These are phyloP conservation scores for Fusarium caatingaense DNA, from an alignment of 2,329 filamentous ascomycete genomes.

Conservation along the genomic window DNA sequence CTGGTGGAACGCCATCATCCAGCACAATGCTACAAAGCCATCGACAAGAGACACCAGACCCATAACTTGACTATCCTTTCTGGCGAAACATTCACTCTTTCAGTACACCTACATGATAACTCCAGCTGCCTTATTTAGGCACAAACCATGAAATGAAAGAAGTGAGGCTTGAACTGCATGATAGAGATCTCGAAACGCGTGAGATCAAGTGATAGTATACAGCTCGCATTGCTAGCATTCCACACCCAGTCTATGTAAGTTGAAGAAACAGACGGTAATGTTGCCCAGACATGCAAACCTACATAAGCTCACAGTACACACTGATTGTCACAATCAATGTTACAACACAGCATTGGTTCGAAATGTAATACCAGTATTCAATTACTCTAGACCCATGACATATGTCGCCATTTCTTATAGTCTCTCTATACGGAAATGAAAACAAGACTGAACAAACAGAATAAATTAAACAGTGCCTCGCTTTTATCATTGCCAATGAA, in stretches of 20 bases:
- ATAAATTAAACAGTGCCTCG: not conserved
- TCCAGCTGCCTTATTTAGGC: too few relatives aligned
- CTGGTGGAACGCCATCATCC: not conserved
- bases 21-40: not conserved
- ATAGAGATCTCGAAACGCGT: conserved; percentile 18
- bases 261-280: not conserved
- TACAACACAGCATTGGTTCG: not conserved
- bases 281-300: not conserved
- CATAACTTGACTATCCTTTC: not conserved
- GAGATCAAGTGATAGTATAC: conserved; percentile 26
- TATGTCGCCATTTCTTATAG: not conserved
- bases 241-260: not conserved
- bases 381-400: not conserved
- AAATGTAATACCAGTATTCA: not conserved
- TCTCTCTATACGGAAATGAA: not conserved
- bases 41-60: not conserved
- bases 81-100: not conserved
- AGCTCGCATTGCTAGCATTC: not conserved
- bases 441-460: not conserved
- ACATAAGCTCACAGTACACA: not conserved
- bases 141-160: not conserved
- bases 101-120: not conserved
- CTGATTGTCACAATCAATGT: not conserved
- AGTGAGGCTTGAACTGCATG: conserved; percentile 13
- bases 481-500: not conserved